Base-by-base conservation (phyloP, 2,329 filamentous ascomycete species). In the Juglanconis oblonga region DNA sequence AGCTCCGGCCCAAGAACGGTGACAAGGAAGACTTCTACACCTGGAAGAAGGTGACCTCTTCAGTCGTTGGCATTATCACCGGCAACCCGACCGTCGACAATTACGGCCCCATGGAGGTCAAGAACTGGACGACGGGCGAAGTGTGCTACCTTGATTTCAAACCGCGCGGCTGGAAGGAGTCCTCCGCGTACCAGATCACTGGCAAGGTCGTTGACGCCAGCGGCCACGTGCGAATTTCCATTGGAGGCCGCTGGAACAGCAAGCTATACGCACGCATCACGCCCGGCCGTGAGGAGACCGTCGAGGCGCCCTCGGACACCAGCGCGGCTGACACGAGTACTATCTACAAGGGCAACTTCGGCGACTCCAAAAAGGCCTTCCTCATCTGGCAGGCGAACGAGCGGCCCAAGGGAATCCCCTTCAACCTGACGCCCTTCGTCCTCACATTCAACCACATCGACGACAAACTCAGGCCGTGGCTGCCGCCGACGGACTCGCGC, bases 11-110 rank as follows among this genome's bases (percentile, higher is more conserved):
- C 0, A 84, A 83, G 0, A 80, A 85, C 3, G 91, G 89, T 3
- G 89, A 87, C 9, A 88, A 89, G 68, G 87, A 90, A 64, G 95
- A 99, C 67, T 79, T 97, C 1, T 99, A 96, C 75, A 97, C 94
- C 0, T 99, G 95, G 95, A 98, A 97, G 77, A 99, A 99, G 77
- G 92, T 97, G 17, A 98, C 93, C 1, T 95, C 92, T 1, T 96
- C 93, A 1, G 95, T 99, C n/a, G 88, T 98, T 62, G 95, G 95
- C 61, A 99, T 99, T 74, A 97, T 99, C 69, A 98, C 94, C 0
- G 95, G 95, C 52, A 97, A 91, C 67, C 95, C 95, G 0, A 91
- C 90, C 0, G 91, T 99, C n/a, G 95, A 99, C 77, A 97, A 99
- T 74, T 98, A 98, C 72, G 95, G 95, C 1, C 82, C 88, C 0